phyloP scores from a whole-genome alignment of 2,329 filamentous ascomycete species.

The Fonsecaea nubica region DNA sequence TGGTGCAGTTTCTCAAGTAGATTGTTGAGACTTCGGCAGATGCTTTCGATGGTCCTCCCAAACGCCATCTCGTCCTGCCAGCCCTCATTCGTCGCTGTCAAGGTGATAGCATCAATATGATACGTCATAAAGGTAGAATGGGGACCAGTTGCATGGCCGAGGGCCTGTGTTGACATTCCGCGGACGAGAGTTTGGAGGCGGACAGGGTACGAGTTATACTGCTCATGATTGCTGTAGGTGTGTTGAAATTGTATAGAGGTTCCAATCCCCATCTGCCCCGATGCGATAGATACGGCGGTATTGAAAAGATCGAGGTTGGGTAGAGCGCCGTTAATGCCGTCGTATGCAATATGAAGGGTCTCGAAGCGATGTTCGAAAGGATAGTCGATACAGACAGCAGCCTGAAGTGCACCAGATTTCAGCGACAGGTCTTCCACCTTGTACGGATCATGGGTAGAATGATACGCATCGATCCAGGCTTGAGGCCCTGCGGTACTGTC shows the following conservation, averaged over 20 bases:
- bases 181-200: conserved; percentile 86
- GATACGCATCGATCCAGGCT: conserved; percentile 97
- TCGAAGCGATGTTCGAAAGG: conserved; percentile 84
- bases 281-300: conserved; percentile 84
- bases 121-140: conserved; percentile 98
- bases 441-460: conserved; percentile 78
- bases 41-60: conserved; percentile 84
- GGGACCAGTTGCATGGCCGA: conserved; percentile 86
- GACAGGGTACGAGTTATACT: conserved; percentile 77
- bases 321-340: conserved; percentile 92
- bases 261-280: conserved; percentile 88
- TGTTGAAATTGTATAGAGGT: conserved; percentile 74
- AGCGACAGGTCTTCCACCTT: conserved; percentile 78
- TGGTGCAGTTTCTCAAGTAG: conserved; percentile 95
- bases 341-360: conserved; percentile 88
- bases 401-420: conserved; percentile 92
- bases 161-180: conserved; percentile 89
- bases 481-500: conserved; percentile 91
- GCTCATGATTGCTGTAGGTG: conserved; percentile 67
- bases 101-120: conserved; percentile 92
- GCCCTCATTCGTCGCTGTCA: conserved; percentile 86
- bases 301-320: conserved; percentile 97
- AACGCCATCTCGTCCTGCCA: conserved; percentile 99
- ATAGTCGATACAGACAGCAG: conserved; percentile 91
- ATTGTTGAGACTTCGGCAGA: conserved; percentile 94